These are phyloP conservation scores for Diaporthe sp. DNA, from an alignment of 2,329 filamentous ascomycete species.

Conservation along the genomic window DNA sequence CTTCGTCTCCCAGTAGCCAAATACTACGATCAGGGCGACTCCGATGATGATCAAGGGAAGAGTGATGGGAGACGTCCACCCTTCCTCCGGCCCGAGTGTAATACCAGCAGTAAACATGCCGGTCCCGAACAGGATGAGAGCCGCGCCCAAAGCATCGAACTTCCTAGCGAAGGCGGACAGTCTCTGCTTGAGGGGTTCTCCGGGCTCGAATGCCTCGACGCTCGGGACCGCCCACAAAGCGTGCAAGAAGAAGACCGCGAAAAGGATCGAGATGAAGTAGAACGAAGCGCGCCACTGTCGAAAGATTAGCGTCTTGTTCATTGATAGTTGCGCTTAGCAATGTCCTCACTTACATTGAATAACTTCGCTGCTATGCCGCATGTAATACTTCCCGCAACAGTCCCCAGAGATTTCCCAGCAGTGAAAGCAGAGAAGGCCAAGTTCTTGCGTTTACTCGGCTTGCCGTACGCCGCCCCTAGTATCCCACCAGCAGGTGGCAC, in stretches of 20 bases:
- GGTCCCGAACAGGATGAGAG: conserved; percentile 74
- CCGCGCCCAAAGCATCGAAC: conserved; percentile 73
- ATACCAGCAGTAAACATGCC: conserved; percentile 75
- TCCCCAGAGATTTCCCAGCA: conserved; percentile 57
- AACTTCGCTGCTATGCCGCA: conserved; percentile 73
- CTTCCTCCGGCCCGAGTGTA: conserved; percentile 69
- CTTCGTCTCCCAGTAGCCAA: conserved; percentile 74
- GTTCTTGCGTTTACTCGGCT: conserved; percentile 74
- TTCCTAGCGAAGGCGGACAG: conserved; percentile 60
- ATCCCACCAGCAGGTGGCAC: conserved; percentile 75
- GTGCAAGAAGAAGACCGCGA: conserved; percentile 69
- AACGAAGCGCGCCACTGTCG: conserved; percentile 73
- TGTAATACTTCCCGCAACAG: conserved; percentile 65
- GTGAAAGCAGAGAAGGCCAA: conserved; percentile 74
- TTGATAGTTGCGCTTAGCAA: neutral
- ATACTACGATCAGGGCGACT: conserved; percentile 66
- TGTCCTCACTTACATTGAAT: conserved; percentile 54
- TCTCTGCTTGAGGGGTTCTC: conserved; percentile 55
- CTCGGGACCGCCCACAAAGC: conserved; percentile 74
- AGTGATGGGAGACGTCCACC: conserved; percentile 74
- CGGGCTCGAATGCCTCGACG: conserved; percentile 59
- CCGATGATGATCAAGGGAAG: conserved; percentile 74
- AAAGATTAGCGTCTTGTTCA: neutral
- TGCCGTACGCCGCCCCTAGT: conserved; percentile 74
- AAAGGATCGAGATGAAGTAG: conserved; percentile 74